These are phyloP conservation scores for Calonectria leucothoes DNA, from an alignment of 2,329 filamentous ascomycete genomes.

Conservation along the genomic window DNA sequence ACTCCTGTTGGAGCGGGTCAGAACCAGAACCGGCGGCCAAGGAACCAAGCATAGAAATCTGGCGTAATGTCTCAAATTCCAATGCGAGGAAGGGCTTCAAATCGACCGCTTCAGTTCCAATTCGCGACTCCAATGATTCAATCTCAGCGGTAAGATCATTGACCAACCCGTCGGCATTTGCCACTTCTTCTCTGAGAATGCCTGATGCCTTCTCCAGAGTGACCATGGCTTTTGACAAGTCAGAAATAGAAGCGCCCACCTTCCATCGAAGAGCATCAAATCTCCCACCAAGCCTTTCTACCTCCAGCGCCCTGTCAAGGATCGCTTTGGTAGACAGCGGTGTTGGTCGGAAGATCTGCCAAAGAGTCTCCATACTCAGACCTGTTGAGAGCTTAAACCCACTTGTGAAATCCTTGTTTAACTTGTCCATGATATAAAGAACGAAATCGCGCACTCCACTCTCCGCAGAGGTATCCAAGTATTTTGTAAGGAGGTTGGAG, in stretches of 20 bases:
- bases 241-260: slow-evolving; percentile 61
- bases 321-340: slow-evolving; percentile 61
- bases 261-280: slow-evolving; percentile 74
- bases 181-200: slow-evolving; percentile 58
- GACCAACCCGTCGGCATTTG: slow-evolving; percentile 60
- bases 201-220: slow-evolving; percentile 68
- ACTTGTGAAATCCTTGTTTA: slow-evolving; percentile 71
- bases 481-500: slow-evolving; percentile 54
- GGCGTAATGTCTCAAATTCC: slow-evolving; percentile 69
- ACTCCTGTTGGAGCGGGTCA: slow-evolving; percentile 46
- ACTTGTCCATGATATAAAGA: slow-evolving; percentile 50
- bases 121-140: slow-evolving; percentile 59
- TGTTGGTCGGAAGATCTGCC: slow-evolving; percentile 77
- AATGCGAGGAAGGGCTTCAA: slow-evolving; percentile 62
- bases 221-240: slow-evolving; percentile 64
- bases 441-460: slow-evolving; percentile 52
- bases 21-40: slow-evolving; percentile 1
- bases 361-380: slow-evolving; percentile 82
- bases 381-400: slow-evolving; percentile 81
- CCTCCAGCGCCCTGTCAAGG: slow-evolving; percentile 59
- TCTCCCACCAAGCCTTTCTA: slow-evolving; percentile 67
- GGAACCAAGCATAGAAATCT: slow-evolving; percentile 59
- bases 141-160: slow-evolving; percentile 63
- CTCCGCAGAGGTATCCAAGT: slow-evolving; percentile 38
- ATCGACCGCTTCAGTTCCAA: slow-evolving; percentile 54